Evolutionary conservation across 768 basidiomycete genomes (phyloP).

Genomic region (Russula compacta): DNA sequence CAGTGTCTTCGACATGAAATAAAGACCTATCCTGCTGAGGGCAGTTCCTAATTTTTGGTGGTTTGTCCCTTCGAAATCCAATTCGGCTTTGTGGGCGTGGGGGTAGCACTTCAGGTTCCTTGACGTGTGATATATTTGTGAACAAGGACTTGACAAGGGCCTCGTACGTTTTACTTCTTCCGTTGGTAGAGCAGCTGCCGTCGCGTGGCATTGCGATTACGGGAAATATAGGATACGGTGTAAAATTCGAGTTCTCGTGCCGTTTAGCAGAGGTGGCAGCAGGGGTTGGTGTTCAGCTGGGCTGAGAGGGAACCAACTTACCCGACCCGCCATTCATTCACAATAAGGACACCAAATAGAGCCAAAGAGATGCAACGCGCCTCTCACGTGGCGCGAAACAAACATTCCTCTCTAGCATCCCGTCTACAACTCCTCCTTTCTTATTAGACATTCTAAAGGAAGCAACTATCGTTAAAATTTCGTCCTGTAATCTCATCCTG

Average conservation of each 20-base stretch:
- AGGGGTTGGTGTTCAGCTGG: neutral
- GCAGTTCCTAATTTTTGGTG: neutral
- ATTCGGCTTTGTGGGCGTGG: conserved; percentile 21
- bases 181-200: neutral
- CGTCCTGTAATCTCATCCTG: neutral
- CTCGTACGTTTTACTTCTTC: conserved; percentile 12
- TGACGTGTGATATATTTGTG: conserved; percentile 14
- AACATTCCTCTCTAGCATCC: neutral
- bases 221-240: neutral
- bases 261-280: neutral
- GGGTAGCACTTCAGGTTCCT: conserved; percentile 11
- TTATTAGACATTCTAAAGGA: neutral
- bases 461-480: neutral
- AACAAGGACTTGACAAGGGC: conserved; percentile 19
- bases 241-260: neutral
- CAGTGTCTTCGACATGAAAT: neutral
- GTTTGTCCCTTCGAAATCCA: conserved; percentile 8
- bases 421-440: neutral
- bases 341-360: conserved; percentile 1
- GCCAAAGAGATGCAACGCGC: conserved; percentile 14
- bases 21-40: neutral
- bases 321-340: no score
- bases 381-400: conserved; percentile 14
- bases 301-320: neutral
- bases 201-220: conserved; percentile 15